These are phyloP conservation scores for Candida xiaguanensis DNA, from an alignment of 805 yeast species.

Conservation along the genomic window DNA sequence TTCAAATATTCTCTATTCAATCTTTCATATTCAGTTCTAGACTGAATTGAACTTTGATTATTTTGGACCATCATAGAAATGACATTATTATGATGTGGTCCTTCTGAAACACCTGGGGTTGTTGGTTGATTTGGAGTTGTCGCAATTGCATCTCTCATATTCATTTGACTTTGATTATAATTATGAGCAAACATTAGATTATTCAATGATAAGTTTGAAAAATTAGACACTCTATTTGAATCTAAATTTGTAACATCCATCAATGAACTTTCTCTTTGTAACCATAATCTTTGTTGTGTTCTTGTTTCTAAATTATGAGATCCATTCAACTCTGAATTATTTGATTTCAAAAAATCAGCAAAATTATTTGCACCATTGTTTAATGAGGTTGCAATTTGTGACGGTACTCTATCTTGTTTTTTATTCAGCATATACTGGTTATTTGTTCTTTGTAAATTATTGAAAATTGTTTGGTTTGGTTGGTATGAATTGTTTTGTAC, in stretches of 20 bases:
- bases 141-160: constrained; percentile 13
- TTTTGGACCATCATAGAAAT: constrained; percentile 25
- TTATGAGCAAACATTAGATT: constrained; percentile 36
- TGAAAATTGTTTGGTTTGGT: constrained; percentile 40
- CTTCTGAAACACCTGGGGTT: constrained; percentile 2
- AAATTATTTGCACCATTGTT: constrained; percentile 27
- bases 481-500: constrained; percentile 38
- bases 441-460: constrained; percentile 38
- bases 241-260: constrained; percentile 48
- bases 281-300: constrained; percentile 82
- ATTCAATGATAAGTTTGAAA: constrained; percentile 37
- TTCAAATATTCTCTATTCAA: constrained; percentile 70
- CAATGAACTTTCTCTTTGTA: constrained; percentile 72
- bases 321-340: constrained; percentile 7
- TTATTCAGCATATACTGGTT: constrained; percentile 28
- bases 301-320: constrained; percentile 46
- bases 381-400: constrained; percentile 9
- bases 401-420: constrained; percentile 16
- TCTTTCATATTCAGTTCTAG: constrained; percentile 74
- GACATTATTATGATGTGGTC: constrained; percentile 14
- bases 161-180: constrained; percentile 22
- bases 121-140: constrained; percentile 3
- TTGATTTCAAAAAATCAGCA: constrained; percentile 22
- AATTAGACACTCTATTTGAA: constrained; percentile 26
- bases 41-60: constrained; percentile 49